A percentile compares a stretch with the other conserved stretches of the same genome.
Conservation (phyloP, 352 stramenopile genomes). For the Globisporangium emineosum region DNA sequence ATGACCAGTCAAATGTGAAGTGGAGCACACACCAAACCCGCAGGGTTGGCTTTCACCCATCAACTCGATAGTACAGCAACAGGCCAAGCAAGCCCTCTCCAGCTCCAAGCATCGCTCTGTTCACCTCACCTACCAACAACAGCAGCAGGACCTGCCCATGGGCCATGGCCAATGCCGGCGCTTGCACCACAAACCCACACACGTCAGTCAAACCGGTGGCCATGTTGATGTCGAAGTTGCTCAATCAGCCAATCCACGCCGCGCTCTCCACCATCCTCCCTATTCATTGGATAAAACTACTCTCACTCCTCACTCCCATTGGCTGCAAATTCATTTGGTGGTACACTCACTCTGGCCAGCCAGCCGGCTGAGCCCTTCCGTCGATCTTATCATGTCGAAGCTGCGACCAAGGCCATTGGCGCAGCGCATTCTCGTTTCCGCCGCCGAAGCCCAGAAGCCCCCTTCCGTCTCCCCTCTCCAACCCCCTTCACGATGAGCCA, state of each 20-base stretch:
- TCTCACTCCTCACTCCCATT: not conserved
- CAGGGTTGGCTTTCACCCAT: not conserved
- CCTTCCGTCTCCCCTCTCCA: not conserved
- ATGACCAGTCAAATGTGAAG: not conserved
- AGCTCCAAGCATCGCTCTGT: not conserved
- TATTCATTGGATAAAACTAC: conserved; percentile 1
- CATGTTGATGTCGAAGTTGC: conserved; percentile 14
- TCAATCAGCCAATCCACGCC: not conserved
- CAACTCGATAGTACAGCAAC: not conserved
- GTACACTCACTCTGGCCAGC: conserved; percentile 1
- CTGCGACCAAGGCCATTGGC: not conserved
- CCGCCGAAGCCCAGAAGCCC: conserved; percentile 5
- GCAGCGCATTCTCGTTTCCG: conserved; percentile 15
- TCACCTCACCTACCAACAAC: not conserved
- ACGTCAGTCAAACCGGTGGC: not conserved
- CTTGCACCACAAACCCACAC: not conserved
- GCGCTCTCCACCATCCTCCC: not conserved
- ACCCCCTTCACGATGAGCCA: conserved; percentile 51
- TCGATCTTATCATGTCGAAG: conserved; percentile 15
- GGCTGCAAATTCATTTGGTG: conserved; percentile 2
- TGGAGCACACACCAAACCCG: not conserved
- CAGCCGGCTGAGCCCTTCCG: not conserved
- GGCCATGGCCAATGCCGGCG: not conserved
- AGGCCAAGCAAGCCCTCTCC: not conserved
- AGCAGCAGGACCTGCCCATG: not conserved